Conservation (phyloP, 2,329 filamentous ascomycete genomes). For the Bipolaris victoriae region DNA sequence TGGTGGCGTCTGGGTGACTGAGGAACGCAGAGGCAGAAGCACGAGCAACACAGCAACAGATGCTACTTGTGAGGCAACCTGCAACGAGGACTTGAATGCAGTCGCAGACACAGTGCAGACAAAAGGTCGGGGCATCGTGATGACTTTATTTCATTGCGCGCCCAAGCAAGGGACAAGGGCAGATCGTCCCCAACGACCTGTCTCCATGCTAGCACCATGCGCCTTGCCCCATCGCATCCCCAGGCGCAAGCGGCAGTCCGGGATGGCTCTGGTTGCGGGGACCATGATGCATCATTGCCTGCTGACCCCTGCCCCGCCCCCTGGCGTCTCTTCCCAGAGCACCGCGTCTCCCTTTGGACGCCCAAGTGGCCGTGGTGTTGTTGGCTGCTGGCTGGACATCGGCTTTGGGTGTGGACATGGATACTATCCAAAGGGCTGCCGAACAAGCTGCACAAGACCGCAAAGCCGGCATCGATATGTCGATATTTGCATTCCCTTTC, state of each 20-base stretch:
- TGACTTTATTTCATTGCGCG: conserved; percentile 23
- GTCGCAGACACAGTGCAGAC: conserved; percentile 12
- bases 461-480: no score
- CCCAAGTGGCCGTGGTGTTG: background rate
- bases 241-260: conserved; percentile 17
- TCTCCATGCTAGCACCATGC: conserved; percentile 17
- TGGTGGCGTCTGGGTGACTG: conserved; percentile 35
- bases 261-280: conserved; percentile 22
- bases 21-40: conserved; percentile 15
- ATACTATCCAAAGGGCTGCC: no score
- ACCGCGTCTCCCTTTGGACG: background rate
- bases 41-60: conserved; percentile 18
- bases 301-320: conserved; percentile 30
- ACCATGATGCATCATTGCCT: conserved; percentile 19
- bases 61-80: conserved; percentile 18
- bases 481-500: background rate
- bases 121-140: conserved; percentile 20
- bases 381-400: no score
- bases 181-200: conserved; percentile 22
- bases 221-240: conserved; percentile 12
- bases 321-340: conserved; percentile 11
- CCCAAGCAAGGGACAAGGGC: conserved; percentile 9
- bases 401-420: no score
- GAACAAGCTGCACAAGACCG: no score
- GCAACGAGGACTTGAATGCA: conserved; percentile 23